Evolutionary conservation across 805 yeast genomes (phyloP).

Genomic region (Kazachstania africana): DNA sequence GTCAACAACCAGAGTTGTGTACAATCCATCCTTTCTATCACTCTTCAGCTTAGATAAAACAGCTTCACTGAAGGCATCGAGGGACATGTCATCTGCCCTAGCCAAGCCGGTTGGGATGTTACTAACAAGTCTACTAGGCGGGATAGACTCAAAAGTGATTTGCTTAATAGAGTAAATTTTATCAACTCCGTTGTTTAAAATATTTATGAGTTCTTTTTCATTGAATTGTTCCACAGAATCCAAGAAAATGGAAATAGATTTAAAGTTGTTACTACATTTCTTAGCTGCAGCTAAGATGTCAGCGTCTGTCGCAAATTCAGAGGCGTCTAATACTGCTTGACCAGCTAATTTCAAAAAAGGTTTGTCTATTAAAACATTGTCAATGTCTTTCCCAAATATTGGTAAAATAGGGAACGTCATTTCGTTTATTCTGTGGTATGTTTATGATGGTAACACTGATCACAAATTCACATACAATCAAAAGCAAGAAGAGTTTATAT

Average conservation of each 20-base stretch:
- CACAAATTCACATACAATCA: no score
- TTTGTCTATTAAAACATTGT: constrained; percentile 6
- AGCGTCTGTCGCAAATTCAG: constrained; percentile 8
- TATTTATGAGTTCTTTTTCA: constrained; percentile 36
- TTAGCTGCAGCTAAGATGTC: constrained; percentile 11
- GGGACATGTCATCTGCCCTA: constrained; percentile 8
- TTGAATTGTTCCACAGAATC: constrained; percentile 13
- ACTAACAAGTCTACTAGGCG: constrained; percentile 33
- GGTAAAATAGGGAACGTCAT: constrained; percentile 33
- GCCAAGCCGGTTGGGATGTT: background rate
- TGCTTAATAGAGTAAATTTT: constrained; percentile 27
- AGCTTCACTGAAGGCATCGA: constrained; percentile 9
- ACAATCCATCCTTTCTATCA: constrained; percentile 80
- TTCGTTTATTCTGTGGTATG: background rate
- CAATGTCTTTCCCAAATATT: constrained; percentile 13
- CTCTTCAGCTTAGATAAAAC: constrained; percentile 47
- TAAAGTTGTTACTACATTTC: constrained; percentile 6
- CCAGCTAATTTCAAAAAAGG: constrained; percentile 19
- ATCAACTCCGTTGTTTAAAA: constrained; percentile 52
- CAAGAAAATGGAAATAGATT: constrained; percentile 19
- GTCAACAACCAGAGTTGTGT: constrained; percentile 72
- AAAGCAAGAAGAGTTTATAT: no score
- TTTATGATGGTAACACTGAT: no score
- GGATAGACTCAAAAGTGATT: constrained; percentile 29
- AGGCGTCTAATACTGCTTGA: constrained; percentile 17